Percentiles rank a stretch among this genome's conserved stretches.
phyloP scores from a whole-genome alignment of 768 basidiomycete genomes.

The Mycena belliarum region DNA sequence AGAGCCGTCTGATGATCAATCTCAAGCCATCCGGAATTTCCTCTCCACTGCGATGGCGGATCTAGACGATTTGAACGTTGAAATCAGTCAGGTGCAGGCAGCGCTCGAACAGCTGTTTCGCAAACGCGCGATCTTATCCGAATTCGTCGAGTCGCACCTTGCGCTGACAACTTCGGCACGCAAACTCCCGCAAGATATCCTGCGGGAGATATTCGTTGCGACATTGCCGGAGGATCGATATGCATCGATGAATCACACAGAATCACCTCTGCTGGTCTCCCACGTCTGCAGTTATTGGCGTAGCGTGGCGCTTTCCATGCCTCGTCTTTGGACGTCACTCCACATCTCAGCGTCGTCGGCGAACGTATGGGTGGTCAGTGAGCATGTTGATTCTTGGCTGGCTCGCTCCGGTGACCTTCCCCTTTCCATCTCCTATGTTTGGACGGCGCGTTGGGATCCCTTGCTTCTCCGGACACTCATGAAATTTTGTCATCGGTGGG shows the following conservation, averaged over 20 bases:
- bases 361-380: too few species aligned
- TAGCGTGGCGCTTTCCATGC: not conserved
- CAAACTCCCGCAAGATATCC: not conserved
- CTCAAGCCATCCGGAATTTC: not conserved
- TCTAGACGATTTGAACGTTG: not conserved
- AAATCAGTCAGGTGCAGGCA: not conserved
- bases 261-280: not conserved
- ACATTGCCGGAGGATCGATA: not conserved
- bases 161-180: not conserved
- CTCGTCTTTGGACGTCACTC: not conserved
- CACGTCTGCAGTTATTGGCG: constrained; percentile 2
- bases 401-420: not conserved
- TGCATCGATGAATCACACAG: not conserved
- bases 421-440: not conserved
- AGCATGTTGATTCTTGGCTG: not conserved
- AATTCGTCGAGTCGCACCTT: not conserved
- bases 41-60: not conserved
- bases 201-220: not conserved
- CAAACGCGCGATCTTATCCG: not conserved
- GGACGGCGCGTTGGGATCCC: too few species aligned
- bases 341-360: not conserved
- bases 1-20: not conserved
- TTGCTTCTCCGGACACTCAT: not conserved
- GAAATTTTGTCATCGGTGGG: not conserved
- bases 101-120: not conserved